Conservation (phyloP, 768 basidiomycete genomes). For the Collybiopsis confluens region DNA sequence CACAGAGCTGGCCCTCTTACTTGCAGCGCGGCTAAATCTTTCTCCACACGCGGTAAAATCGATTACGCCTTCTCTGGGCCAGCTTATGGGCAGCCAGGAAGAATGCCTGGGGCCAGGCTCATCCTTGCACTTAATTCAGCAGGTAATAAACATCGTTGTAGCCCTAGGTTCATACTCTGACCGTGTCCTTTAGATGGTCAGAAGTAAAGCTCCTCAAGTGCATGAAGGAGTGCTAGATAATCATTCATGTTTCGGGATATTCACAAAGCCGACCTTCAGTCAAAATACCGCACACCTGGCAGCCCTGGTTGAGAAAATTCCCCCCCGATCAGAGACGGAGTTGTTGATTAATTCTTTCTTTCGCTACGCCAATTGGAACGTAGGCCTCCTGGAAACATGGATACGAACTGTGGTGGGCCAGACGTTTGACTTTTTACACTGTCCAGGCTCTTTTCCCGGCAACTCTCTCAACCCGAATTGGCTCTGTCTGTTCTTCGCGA, state of each 20-base stretch:
- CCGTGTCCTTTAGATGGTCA: background rate
- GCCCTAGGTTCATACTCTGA: background rate
- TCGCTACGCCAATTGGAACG: conserved; percentile 44
- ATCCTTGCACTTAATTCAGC: conserved; percentile 21
- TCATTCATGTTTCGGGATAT: background rate
- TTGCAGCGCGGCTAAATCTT: background rate
- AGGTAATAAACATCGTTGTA: conserved; percentile 37
- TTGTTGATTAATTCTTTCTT: conserved; percentile 29
- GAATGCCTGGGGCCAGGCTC: conserved; percentile 1
- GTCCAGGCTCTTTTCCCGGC: conserved; percentile 20
- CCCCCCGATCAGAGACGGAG: conserved; percentile 14
- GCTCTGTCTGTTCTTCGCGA: conserved; percentile 46
- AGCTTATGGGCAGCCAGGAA: conserved; percentile 1
- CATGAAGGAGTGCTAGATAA: background rate
- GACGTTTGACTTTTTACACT: conserved; percentile 44
- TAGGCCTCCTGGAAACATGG: conserved; percentile 47
- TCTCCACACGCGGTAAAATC: background rate
- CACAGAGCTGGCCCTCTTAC: conserved; percentile 7
- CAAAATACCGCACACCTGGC: conserved; percentile 46
- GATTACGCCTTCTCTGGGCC: background rate
- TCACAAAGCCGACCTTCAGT: conserved; percentile 11
- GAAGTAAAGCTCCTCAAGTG: background rate
- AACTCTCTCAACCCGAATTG: conserved; percentile 46
- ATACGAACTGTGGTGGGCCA: conserved; percentile 35
- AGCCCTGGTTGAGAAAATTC: conserved; percentile 17